Conservation (phyloP, 768 basidiomycete genomes). For the Kwoniella sp. region DNA sequence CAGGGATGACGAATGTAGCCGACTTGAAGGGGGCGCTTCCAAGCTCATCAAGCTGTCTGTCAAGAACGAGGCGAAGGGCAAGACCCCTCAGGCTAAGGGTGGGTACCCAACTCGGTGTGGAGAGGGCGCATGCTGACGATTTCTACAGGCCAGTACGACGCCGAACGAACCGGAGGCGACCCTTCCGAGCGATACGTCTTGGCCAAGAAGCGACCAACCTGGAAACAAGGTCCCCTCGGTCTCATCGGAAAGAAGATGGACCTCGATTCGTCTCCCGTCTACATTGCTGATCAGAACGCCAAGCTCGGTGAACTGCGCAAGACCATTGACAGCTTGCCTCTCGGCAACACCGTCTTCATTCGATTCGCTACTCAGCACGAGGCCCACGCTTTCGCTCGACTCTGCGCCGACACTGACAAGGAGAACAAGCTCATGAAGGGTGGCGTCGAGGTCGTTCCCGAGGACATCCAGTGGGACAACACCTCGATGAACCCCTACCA, state of each 20-base stretch:
- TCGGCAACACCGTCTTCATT: constrained; percentile 48
- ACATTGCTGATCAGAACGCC: constrained; percentile 44
- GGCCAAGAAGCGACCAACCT: constrained; percentile 45
- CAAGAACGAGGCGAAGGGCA: constrained; percentile 50
- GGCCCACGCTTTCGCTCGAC: constrained; percentile 48
- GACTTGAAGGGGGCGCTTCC: constrained; percentile 49
- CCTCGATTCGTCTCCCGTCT: constrained; percentile 43
- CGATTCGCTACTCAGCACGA: constrained; percentile 47
- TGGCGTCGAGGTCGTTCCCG: constrained; percentile 49
- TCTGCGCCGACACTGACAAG: constrained; percentile 41
- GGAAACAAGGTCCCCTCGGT: constrained; percentile 49
- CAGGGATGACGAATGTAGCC: constrained; percentile 45
- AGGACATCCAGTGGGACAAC: constrained; percentile 50
- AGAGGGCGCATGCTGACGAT: background rate
- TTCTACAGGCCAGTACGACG: constrained; percentile 30
- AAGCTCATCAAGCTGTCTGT: constrained; percentile 45
- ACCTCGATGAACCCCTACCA: constrained; percentile 47
- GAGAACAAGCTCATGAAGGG: constrained; percentile 30
- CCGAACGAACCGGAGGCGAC: constrained; percentile 21
- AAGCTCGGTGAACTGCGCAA: constrained; percentile 34
- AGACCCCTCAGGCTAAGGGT: constrained; percentile 47
- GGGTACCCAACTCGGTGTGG: constrained; percentile 1
- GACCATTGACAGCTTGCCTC: constrained; percentile 20
- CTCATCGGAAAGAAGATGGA: constrained; percentile 46
- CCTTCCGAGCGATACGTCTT: constrained; percentile 38